Conservation (phyloP, 306 rosid genomes). For the Fagus crenata region DNA sequence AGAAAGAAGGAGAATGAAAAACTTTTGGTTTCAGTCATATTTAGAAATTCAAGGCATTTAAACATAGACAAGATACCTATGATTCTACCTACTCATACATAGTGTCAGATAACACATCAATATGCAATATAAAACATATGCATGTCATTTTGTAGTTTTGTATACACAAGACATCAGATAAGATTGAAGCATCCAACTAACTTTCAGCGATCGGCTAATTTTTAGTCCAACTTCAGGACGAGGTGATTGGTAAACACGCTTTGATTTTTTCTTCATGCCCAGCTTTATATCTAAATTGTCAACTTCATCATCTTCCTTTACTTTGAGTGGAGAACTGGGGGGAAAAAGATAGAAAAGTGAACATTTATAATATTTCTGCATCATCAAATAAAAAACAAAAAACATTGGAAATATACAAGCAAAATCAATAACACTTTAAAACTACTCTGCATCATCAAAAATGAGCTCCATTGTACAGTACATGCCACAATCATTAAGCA, state of each 20-base stretch:
- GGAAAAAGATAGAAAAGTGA: constrained; percentile 2
- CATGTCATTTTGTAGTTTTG: neutral
- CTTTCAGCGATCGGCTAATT: constrained; percentile 92
- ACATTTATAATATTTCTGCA: constrained; percentile 12
- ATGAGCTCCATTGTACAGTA: neutral
- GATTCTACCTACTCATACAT: neutral
- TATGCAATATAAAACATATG: neutral
- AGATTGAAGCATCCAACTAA: constrained; percentile 60
- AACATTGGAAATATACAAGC: neutral
- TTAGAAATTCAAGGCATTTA: neutral
- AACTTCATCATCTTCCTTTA: constrained; percentile 93
- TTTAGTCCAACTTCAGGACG: constrained; percentile 89
- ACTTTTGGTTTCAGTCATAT: neutral
- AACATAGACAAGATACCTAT: neutral
- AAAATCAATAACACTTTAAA: constrained; percentile 3
- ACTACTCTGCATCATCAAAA: constrained; percentile 11
- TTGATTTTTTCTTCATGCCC: constrained; percentile 72
- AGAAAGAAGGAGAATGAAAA: neutral
- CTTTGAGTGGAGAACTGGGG: constrained; percentile 76
- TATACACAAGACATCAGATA: constrained; percentile 1
- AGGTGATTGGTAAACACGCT: constrained; percentile 86
- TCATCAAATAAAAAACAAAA: neutral
- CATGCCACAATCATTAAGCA: neutral
- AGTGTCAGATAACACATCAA: neutral
- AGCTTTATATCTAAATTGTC: constrained; percentile 83